phyloP scores from a whole-genome alignment of 208 protist species.

The Leishmania lainsoni region DNA sequence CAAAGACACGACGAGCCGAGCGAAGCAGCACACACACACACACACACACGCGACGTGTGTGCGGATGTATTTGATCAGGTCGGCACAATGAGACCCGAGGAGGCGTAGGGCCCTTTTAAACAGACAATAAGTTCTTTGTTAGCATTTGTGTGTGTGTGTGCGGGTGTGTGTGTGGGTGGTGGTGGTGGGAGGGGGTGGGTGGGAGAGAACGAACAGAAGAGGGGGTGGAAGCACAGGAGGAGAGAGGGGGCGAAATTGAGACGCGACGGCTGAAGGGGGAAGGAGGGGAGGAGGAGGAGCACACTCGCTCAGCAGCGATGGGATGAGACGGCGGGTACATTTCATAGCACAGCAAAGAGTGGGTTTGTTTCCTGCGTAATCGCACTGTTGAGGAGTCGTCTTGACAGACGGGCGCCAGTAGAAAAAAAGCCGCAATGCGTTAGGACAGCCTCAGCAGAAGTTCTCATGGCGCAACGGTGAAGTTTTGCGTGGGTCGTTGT shows the following conservation, averaged over 20 bases:
- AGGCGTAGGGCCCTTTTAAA: not conserved
- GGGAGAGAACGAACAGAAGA: no score
- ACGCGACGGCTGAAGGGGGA: not conserved
- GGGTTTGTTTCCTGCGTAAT: not conserved
- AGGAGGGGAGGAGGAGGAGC: not conserved
- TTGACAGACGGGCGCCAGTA: not conserved
- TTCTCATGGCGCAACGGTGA: not conserved
- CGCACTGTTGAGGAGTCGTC: not conserved
- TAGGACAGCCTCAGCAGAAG: not conserved
- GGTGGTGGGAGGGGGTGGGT: no score
- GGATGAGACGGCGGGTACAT: not conserved
- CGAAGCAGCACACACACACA: no score
- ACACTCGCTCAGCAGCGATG: not conserved
- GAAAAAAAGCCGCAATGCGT: not conserved
- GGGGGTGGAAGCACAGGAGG: no score
- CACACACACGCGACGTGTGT: no score
- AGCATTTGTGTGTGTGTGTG: not conserved
- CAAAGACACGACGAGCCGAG: not conserved
- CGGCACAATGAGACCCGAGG: not conserved
- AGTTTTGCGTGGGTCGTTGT: not conserved
- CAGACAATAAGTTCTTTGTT: not conserved
- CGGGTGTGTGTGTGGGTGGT: not conserved
- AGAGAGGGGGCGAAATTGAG: no score
- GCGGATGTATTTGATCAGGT: not conserved
- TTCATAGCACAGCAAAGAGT: not conserved